phyloP scores from a whole-genome alignment of 2,329 filamentous ascomycete genomes.

The Phialocephala subalpina region DNA sequence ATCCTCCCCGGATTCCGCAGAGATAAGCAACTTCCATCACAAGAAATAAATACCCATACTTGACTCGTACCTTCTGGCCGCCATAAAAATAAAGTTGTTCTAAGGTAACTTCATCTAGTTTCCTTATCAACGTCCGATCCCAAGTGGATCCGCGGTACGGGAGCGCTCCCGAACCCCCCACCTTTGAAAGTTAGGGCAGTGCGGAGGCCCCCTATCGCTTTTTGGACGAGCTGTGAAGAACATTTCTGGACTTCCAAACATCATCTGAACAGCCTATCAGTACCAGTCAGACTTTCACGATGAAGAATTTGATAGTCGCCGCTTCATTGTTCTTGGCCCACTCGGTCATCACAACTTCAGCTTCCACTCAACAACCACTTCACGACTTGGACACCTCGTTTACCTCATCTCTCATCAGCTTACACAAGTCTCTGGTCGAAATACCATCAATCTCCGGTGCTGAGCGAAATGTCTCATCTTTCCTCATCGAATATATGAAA shows the following conservation, averaged over 20 bases:
- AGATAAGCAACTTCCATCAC: no score
- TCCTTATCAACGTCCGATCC: background rate
- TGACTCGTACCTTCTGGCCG: no score
- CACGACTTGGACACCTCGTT: background rate
- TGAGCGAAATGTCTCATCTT: conserved; percentile 65
- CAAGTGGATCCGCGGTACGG: no score
- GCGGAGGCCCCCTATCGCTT: background rate
- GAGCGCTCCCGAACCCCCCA: background rate
- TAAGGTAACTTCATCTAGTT: background rate
- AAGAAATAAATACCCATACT: no score
- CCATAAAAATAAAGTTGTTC: background rate
- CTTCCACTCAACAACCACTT: background rate
- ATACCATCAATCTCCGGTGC: conserved; percentile 69
- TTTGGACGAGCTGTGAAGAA: background rate
- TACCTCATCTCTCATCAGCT: conserved; percentile 54
- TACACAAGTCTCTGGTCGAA: conserved; percentile 69
- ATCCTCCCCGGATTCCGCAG: no score
- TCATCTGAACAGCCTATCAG: background rate
- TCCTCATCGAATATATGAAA: conserved; percentile 64
- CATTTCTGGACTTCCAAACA: background rate
- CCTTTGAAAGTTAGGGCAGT: background rate
- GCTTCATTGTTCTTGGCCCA: background rate
- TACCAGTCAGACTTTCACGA: background rate
- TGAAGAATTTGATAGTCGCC: background rate
- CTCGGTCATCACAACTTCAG: background rate